Conservation (phyloP, 2,329 filamentous ascomycete genomes). For the Sclerotinia trifoliorum region DNA sequence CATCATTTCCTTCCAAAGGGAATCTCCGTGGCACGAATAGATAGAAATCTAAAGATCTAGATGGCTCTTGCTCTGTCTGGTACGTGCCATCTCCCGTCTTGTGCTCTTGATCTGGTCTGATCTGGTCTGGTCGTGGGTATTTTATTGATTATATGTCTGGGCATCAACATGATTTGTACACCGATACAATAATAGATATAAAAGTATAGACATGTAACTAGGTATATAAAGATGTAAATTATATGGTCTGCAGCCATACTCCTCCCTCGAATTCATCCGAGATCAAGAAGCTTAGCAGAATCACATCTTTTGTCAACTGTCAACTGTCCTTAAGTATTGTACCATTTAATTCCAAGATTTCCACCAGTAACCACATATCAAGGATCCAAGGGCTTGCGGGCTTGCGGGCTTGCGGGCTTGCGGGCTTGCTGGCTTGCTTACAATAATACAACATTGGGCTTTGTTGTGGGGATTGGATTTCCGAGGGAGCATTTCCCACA, state of each 20-base stretch:
- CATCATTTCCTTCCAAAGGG: background rate
- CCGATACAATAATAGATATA: background rate
- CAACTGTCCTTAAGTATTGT: too few relatives aligned
- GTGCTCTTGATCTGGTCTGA: background rate
- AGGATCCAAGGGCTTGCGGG: background rate
- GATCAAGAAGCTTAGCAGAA: background rate
- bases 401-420: background rate
- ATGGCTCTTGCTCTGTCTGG: background rate
- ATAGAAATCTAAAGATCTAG: background rate
- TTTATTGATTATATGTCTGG: background rate
- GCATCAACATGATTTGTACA: background rate
- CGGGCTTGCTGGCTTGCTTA: background rate
- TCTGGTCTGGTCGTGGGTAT: background rate
- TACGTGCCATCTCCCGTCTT: background rate
- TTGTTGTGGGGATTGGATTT: slow-evolving; percentile 6
- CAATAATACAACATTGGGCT: slow-evolving; percentile 8
- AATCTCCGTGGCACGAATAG: background rate
- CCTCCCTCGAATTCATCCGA: background rate
- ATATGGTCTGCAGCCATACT: background rate
- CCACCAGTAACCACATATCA: background rate
- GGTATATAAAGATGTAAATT: background rate
- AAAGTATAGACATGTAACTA: too few relatives aligned
- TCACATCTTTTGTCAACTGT: background rate
- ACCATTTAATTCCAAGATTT: background rate
- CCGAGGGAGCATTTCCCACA: slow-evolving; percentile 1